phyloP scores from a whole-genome alignment of 371 early-diverging fungal species.

The Mucor indicus region DNA sequence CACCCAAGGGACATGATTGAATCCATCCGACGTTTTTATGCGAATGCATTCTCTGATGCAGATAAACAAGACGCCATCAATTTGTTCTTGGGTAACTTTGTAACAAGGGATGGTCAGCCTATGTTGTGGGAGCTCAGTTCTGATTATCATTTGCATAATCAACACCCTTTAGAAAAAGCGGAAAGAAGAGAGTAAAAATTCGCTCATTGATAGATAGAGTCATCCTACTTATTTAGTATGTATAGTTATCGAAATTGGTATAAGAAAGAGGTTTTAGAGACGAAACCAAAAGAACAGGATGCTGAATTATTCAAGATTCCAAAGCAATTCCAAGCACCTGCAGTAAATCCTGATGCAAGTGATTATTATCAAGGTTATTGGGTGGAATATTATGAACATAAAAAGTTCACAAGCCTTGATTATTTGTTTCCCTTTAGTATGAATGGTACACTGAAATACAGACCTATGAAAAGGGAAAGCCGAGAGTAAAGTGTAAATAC shows the following conservation, averaged over 20 bases:
- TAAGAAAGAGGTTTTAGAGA: constrained; percentile 40
- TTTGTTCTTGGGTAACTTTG: constrained; percentile 84
- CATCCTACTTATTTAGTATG: no score
- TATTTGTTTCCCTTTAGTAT: constrained; percentile 79
- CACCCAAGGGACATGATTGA: constrained; percentile 96
- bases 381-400: constrained; percentile 78
- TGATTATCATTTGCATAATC: constrained; percentile 81
- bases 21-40: constrained; percentile 86
- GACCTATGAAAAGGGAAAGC: constrained; percentile 40
- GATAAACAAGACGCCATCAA: constrained; percentile 97
- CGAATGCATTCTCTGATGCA: constrained; percentile 93
- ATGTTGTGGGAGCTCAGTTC: constrained; percentile 83
- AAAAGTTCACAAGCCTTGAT: constrained; percentile 70
- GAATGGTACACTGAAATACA: constrained; percentile 73
- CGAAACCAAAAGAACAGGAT: constrained; percentile 20
- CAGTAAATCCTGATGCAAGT: constrained; percentile 29
- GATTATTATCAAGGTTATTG: constrained; percentile 61
- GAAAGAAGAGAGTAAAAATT: constrained; percentile 43
- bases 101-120: constrained; percentile 52
- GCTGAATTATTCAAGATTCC: constrained; percentile 27
- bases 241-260: constrained; percentile 68
- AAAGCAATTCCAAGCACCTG: constrained; percentile 20
- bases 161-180: constrained; percentile 52
- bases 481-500: constrained; percentile 15
- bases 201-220: no score